Evolutionary conservation across 2,329 filamentous ascomycete species (phyloP).

Genomic region (Septoria petroselini): DNA sequence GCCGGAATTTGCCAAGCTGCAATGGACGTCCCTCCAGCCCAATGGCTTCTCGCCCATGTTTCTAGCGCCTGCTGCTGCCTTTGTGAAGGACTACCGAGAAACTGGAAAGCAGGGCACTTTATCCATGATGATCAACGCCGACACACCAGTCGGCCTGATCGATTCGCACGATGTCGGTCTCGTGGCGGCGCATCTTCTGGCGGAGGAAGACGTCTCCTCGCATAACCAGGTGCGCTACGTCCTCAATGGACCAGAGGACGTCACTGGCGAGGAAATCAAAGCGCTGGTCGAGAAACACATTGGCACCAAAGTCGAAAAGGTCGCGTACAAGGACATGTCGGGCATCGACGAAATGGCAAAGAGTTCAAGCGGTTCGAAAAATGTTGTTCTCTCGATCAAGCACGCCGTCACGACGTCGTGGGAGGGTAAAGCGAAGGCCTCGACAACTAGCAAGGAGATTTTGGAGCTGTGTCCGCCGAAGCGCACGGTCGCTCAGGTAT

Average conservation of each 20-base stretch:
- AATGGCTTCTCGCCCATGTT: conserved; percentile 35
- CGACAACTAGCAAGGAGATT: not conserved
- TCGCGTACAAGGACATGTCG: not conserved
- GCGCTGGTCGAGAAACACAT: not conserved
- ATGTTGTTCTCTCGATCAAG: not conserved
- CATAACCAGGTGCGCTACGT: not conserved
- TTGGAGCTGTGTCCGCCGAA: not conserved
- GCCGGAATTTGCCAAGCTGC: conserved; percentile 38
- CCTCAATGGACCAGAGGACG: not conserved
- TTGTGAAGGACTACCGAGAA: not conserved
- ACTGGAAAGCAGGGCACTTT: not conserved
- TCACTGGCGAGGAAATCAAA: not conserved
- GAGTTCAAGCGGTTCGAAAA: not conserved
- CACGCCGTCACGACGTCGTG: not conserved
- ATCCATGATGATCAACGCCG: too few relatives aligned
- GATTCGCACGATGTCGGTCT: not conserved
- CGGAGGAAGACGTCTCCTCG: not conserved
- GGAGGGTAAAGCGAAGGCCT: not conserved
- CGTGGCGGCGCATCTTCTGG: not conserved
- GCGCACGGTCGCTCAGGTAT: not conserved
- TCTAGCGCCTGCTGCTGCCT: not conserved
- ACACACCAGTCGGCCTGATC: not conserved
- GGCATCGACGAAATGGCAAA: not conserved
- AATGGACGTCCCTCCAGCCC: conserved; percentile 44
- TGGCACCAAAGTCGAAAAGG: not conserved